These are phyloP conservation scores for Myxozyma melibiosi DNA, from an alignment of 805 yeast genomes.

Conservation along the genomic window DNA sequence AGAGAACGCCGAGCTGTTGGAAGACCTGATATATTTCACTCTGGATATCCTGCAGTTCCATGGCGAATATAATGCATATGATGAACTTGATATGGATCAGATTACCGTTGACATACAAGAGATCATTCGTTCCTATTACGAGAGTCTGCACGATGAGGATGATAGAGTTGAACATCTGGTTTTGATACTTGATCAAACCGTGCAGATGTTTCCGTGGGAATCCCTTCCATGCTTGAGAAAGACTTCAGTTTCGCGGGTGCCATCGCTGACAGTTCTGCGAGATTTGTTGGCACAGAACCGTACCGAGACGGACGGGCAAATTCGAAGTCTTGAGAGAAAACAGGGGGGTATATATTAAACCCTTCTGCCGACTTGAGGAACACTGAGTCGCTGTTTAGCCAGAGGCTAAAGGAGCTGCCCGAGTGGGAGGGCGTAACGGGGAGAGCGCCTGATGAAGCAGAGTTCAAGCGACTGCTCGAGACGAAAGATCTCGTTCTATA, in stretches of 20 bases:
- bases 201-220: conserved; percentile 90
- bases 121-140: conserved; percentile 35
- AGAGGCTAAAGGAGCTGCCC: conserved; percentile 31
- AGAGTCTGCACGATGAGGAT: conserved; percentile 9
- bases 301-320: background rate
- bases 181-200: conserved; percentile 64
- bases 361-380: conserved; percentile 76
- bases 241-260: conserved; percentile 71
- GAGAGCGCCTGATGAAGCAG: conserved; percentile 57
- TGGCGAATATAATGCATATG: conserved; percentile 67
- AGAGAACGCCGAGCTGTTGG: conserved; percentile 49
- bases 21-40: conserved; percentile 64
- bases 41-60: conserved; percentile 62
- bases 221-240: conserved; percentile 59
- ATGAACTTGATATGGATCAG: conserved; percentile 61
- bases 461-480: conserved; percentile 50
- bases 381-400: conserved; percentile 63
- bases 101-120: conserved; percentile 56
- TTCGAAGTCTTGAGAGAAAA: background rate
- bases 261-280: conserved; percentile 57
- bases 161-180: conserved; percentile 57
- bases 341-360: conserved; percentile 70
- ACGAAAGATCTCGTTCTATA: conserved; percentile 62
- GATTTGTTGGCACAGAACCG: conserved; percentile 38
- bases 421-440: conserved; percentile 62